Percentiles rank a stretch among this genome's conserved stretches.
Evolutionary conservation across 805 yeast species (phyloP).

Genomic region (Nakazawaea ernobii): DNA sequence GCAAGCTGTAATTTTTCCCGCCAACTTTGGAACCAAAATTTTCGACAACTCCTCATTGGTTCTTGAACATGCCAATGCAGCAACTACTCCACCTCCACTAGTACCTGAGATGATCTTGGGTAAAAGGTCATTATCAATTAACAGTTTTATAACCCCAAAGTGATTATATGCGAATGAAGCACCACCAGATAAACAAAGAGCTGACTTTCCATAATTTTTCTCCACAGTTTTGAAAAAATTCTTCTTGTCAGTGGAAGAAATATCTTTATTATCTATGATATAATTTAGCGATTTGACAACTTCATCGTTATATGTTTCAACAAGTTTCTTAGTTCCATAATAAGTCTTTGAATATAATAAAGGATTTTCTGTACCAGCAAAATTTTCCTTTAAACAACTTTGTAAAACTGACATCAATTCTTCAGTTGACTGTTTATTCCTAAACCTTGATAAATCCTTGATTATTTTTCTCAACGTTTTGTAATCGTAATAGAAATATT

Average conservation of each 20-base stretch:
- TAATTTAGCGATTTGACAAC: slow-evolving; percentile 42
- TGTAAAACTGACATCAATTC: slow-evolving; percentile 53
- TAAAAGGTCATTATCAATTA: slow-evolving; percentile 58
- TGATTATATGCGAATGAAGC: slow-evolving; percentile 76
- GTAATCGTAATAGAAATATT: slow-evolving; percentile 65
- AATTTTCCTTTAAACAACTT: slow-evolving; percentile 64
- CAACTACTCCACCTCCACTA: slow-evolving; percentile 76
- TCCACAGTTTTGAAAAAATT: slow-evolving; percentile 50
- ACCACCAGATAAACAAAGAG: slow-evolving; percentile 72
- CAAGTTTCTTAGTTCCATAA: slow-evolving; percentile 64
- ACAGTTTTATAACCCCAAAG: slow-evolving; percentile 69
- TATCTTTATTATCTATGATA: slow-evolving; percentile 31
- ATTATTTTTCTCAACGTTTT: slow-evolving; percentile 48
- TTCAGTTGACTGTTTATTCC: slow-evolving; percentile 26
- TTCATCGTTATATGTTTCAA: slow-evolving; percentile 48
- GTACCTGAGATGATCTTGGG: slow-evolving; percentile 74
- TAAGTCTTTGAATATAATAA: slow-evolving; percentile 67
- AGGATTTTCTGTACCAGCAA: slow-evolving; percentile 75
- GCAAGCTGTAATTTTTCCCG: slow-evolving; percentile 63
- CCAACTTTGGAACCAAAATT: slow-evolving; percentile 54
- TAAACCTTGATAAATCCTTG: slow-evolving; percentile 30
- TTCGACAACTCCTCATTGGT: slow-evolving; percentile 59
- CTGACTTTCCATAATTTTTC: slow-evolving; percentile 66
- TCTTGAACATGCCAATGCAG: slow-evolving; percentile 65
- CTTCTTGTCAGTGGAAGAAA: slow-evolving; percentile 37